Conservation (phyloP, 768 basidiomycete species). For the Coprinellus micaceus region DNA sequence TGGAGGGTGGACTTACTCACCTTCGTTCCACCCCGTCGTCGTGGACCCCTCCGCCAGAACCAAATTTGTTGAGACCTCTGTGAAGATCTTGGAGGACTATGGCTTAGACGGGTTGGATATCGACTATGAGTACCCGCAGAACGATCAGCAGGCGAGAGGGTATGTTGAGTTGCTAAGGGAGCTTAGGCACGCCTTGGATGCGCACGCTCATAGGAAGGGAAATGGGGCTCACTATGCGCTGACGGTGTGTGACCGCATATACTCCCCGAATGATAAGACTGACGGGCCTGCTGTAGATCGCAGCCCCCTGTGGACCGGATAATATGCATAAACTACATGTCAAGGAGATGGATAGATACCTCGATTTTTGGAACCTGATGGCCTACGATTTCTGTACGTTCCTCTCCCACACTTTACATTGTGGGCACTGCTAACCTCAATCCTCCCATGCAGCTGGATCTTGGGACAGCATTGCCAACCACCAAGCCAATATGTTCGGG, state of each 20-base stretch:
- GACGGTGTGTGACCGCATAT: conserved; percentile 44
- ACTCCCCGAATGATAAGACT: not conserved
- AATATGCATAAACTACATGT: conserved; percentile 80
- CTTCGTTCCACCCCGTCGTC: conserved; percentile 82
- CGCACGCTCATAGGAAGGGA: conserved; percentile 57
- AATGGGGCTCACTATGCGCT: conserved; percentile 64
- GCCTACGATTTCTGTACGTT: conserved; percentile 75
- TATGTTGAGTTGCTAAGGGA: conserved; percentile 82
- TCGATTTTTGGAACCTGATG: conserved; percentile 99
- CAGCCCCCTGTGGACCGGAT: conserved; percentile 87
- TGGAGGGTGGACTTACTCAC: conserved; percentile 93
- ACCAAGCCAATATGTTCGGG: conserved; percentile 85
- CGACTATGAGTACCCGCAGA: conserved; percentile 90
- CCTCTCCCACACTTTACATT: not conserved
- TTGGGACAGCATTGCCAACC: conserved; percentile 66
- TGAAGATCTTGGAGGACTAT: conserved; percentile 83
- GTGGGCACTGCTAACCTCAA: not conserved
- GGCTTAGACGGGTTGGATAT: conserved; percentile 90
- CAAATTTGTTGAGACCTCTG: conserved; percentile 76
- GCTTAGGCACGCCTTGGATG: conserved; percentile 70
- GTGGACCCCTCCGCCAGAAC: conserved; percentile 56
- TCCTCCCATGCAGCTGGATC: conserved; percentile 61
- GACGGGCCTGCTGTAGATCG: conserved; percentile 50
- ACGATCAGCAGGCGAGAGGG: conserved; percentile 71
- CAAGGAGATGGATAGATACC: conserved; percentile 78